A percentile compares a stretch with the other conserved stretches of the same genome.
These are phyloP conservation scores for Schizosaccharomyces octosporus DNA, from an alignment of 805 yeast genomes.

Conservation along the genomic window DNA sequence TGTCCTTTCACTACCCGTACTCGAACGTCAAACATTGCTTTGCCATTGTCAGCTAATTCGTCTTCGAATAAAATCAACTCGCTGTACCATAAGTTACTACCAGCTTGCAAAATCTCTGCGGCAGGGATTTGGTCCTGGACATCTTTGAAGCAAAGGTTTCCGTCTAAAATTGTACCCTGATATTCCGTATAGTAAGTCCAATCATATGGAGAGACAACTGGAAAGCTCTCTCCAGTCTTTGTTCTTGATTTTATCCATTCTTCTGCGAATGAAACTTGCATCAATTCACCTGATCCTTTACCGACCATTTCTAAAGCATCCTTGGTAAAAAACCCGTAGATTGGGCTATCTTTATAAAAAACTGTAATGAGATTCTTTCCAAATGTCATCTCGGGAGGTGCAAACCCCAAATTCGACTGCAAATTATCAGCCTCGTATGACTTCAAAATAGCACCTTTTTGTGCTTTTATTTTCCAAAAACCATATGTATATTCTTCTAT, in stretches of 20 bases:
- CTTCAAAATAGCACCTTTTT: constrained; percentile 52
- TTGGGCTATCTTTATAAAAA: constrained; percentile 18
- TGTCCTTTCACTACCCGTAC: constrained; percentile 75
- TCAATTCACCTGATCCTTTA: constrained; percentile 21
- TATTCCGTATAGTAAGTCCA: constrained; percentile 86
- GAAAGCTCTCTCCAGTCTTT: constrained; percentile 9
- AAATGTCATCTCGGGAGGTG: constrained; percentile 93
- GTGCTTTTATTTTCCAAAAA: constrained; percentile 47
- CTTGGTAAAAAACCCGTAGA: constrained; percentile 43
- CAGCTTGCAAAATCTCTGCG: neutral
- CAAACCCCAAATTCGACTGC: constrained; percentile 38
- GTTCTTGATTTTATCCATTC: constrained; percentile 32
- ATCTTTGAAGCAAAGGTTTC: neutral
- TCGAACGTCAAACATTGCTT: constrained; percentile 49
- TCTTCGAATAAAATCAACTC: constrained; percentile 80
- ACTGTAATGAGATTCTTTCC: constrained; percentile 52
- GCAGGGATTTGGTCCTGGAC: constrained; percentile 39
- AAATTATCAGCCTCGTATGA: constrained; percentile 47
- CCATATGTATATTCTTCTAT: neutral
- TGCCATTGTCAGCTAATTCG: constrained; percentile 90
- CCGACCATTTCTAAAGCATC: constrained; percentile 45
- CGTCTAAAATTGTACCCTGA: constrained; percentile 23
- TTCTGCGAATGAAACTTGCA: constrained; percentile 64
- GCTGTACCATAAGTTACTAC: constrained; percentile 39
- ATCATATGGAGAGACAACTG: constrained; percentile 63